Evolutionary conservation across 2,329 filamentous ascomycete genomes (phyloP), one percentile per base, ranked within the genome.

Genomic region (Aphanocladium album): DNA sequence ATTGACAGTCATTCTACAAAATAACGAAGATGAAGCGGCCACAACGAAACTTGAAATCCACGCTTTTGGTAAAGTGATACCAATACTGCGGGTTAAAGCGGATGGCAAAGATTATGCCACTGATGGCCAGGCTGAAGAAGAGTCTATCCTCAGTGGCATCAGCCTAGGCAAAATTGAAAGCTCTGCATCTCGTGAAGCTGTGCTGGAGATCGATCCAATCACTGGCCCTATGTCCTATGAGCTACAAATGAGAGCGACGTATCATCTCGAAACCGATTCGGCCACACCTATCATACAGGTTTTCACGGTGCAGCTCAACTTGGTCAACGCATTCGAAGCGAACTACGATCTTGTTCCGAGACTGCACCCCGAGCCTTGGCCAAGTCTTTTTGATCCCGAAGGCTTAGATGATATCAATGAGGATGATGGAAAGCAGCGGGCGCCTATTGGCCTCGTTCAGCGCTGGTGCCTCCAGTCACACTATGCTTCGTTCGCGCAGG

Each of bases 241-340:
- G 17, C 65, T 97, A 35, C 86, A 88, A 27, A 74, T 96, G 51
- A 88, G 87, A 65, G 86, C 89, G 1, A 80, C 85, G 7, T 99
- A 99, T 71, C 86, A 89, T 67, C 80, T 98, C 1, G 79, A 87
- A 2, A 89, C 90, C 6, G 93, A 98, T 70, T 79, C 86, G 0
- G 88, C 89, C 55, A 96, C 92, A 1, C 87, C 89, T 1, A 89
- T 98, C 43, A 85, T 87, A 41, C 93, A 96, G 72, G 84, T 83
- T 2, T 76, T 89, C 23, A 80, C 85, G 1, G 81, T 89, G 43
- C 86, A 88, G 57, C 73, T 98, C 5, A 83, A 86, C 41, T 83
- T 97, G 60, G 85, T 91, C 58, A 88, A 86, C 54, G 91, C 93
- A 0, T 98, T 99, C 67, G 92, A 96, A 74, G 90, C 92, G 17